Percentiles rank a stretch among this genome's conserved stretches.
Conservation (phyloP, 306 rosid species). For the Carpinus fangiana region DNA sequence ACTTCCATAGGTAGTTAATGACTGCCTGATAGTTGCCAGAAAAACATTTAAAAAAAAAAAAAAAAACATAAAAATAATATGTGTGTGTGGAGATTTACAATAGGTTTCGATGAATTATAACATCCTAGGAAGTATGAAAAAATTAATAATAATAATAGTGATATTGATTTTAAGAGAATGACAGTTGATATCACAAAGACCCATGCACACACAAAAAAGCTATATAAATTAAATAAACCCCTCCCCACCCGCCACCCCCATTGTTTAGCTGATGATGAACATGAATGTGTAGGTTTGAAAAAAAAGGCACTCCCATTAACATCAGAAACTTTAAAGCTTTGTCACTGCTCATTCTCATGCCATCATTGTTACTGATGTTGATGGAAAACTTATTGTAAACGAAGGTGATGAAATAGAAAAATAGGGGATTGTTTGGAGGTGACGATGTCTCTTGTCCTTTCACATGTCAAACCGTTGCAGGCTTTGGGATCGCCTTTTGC, state of each 20-base stretch:
- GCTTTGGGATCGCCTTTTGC: conserved; percentile 7
- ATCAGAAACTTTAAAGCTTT: conserved; percentile 44
- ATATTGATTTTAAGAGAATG: conserved; percentile 53
- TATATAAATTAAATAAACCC: conserved; percentile 32
- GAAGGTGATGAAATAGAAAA: conserved; percentile 29
- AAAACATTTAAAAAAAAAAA: not conserved
- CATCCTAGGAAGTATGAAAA: conserved; percentile 41
- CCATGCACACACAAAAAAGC: conserved; percentile 25
- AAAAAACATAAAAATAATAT: not conserved
- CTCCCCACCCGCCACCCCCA: conserved; percentile 13
- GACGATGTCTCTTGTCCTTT: conserved; percentile 9
- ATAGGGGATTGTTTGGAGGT: conserved; percentile 14
- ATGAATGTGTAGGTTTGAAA: conserved; percentile 33
- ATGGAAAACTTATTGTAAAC: conserved; percentile 38
- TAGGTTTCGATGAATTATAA: conserved; percentile 30
- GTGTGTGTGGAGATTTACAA: conserved; percentile 32
- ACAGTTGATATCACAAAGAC: conserved; percentile 38
- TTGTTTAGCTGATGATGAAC: conserved; percentile 20
- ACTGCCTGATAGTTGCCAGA: conserved; percentile 11
- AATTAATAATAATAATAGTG: conserved; percentile 29
- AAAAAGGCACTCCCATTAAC: conserved; percentile 53
- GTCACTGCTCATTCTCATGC: conserved; percentile 43
- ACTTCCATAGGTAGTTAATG: not conserved
- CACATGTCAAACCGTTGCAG: not conserved
- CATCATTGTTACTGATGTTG: conserved; percentile 56